A percentile compares a stretch with the other conserved stretches of the same genome.
Conservation (phyloP, 176 grass and related monocot genomes). For the sorghum (Sorghum bicolor) region Sorghum_bicolor_NCBIv3 NC_012871.2:67124501-67125000, state of each 20-base stretch:
- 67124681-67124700: not conserved
- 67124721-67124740: not conserved
- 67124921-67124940: not conserved
- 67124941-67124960: not conserved
- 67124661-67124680: not conserved
- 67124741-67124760: not conserved
- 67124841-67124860: not conserved
- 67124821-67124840: not conserved
- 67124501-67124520: not conserved
- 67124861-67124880: not conserved
- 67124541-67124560: constrained; percentile 20
- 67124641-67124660: constrained; percentile 7
- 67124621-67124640: constrained; percentile 29
- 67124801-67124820: not conserved
- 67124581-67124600: not conserved
- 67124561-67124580: constrained; percentile 21
- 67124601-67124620: constrained; percentile 21
- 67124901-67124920: not conserved
- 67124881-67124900: not conserved
- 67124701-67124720: not conserved
- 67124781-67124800: not conserved
- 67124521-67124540: not conserved
- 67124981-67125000: not conserved
- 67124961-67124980: not conserved
- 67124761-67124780: not conserved